phyloP scores from a whole-genome alignment of 2,329 filamentous ascomycete species.

The Trichoderma sp. region DNA sequence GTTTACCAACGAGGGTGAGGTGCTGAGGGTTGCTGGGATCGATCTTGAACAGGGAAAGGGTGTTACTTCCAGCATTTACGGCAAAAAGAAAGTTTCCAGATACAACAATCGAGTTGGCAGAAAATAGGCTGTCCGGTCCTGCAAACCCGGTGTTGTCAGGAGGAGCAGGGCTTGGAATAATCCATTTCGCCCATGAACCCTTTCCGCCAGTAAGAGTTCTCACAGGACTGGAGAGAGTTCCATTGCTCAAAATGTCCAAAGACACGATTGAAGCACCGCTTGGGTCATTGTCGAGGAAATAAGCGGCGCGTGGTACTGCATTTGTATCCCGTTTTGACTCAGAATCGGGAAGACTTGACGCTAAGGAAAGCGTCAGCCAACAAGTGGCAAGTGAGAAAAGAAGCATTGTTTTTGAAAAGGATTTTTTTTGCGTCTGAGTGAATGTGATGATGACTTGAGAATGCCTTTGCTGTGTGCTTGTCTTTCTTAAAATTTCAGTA shows the following conservation, averaged over 20 bases:
- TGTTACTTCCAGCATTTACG: neutral
- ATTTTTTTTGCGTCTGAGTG: neutral
- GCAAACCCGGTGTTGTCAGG: neutral
- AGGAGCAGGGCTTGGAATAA: neutral
- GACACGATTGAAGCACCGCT: neutral
- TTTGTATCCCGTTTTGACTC: neutral
- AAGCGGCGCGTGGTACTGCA: neutral
- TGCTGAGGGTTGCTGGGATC: neutral
- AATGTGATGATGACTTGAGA: neutral
- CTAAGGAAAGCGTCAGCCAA: neutral
- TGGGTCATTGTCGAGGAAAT: neutral
- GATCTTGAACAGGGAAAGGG: neutral
- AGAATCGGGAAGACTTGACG: neutral
- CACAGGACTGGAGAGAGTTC: neutral
- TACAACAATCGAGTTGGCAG: neutral
- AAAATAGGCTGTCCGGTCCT: neutral
- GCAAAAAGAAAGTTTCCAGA: neutral
- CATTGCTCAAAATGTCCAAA: neutral
- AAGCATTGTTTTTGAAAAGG: neutral
- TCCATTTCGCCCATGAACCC: neutral
- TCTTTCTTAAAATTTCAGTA: neutral
- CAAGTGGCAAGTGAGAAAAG: neutral
- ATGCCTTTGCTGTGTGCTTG: neutral
- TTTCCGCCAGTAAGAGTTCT: neutral
- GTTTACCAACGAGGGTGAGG: neutral